A percentile compares a stretch with the other conserved stretches of the same genome.
phyloP scores from a whole-genome alignment of 2,329 filamentous ascomycete genomes.

The Verticillium klebahnii region DNA sequence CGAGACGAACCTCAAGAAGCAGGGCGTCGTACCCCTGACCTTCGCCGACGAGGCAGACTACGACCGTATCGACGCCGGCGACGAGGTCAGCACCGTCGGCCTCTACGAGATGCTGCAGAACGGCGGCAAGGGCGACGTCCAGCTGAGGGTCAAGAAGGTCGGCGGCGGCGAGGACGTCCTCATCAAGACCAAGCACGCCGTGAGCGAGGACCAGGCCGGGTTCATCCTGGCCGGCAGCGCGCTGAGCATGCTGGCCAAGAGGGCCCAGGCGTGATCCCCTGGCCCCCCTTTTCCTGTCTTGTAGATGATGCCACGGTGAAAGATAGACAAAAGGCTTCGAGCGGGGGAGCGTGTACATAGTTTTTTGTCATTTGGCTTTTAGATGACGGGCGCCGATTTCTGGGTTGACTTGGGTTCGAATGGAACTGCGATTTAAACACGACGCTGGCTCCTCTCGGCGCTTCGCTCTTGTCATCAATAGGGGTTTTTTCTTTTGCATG shows the following conservation, averaged over 20 bases:
- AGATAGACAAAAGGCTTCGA: background rate
- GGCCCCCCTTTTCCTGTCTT: background rate
- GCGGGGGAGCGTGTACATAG: background rate
- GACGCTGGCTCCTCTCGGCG: background rate
- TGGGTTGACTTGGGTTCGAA: background rate
- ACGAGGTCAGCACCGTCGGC: conserved; percentile 77
- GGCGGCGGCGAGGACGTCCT: conserved; percentile 61
- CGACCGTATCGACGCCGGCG: conserved; percentile 75
- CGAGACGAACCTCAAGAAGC: conserved; percentile 95
- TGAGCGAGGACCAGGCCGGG: conserved; percentile 83
- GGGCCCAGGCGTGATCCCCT: conserved; percentile 12
- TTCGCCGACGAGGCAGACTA: conserved; percentile 89
- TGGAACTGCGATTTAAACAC: background rate
- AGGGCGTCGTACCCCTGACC: conserved; percentile 91
- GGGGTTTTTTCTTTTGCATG: background rate
- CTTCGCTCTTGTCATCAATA: background rate
- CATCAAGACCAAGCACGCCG: conserved; percentile 78
- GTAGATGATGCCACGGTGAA: background rate
- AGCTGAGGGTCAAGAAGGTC: conserved; percentile 59
- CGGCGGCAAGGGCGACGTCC: conserved; percentile 73
- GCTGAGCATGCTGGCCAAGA: conserved; percentile 79
- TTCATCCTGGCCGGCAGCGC: conserved; percentile 95
- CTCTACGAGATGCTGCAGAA: conserved; percentile 75
- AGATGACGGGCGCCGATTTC: background rate
- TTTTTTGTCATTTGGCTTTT: background rate